Percentiles rank a stretch among this genome's conserved stretches.
phyloP scores from a whole-genome alignment of 768 basidiomycete species.

The Mycena epipterygia region DNA sequence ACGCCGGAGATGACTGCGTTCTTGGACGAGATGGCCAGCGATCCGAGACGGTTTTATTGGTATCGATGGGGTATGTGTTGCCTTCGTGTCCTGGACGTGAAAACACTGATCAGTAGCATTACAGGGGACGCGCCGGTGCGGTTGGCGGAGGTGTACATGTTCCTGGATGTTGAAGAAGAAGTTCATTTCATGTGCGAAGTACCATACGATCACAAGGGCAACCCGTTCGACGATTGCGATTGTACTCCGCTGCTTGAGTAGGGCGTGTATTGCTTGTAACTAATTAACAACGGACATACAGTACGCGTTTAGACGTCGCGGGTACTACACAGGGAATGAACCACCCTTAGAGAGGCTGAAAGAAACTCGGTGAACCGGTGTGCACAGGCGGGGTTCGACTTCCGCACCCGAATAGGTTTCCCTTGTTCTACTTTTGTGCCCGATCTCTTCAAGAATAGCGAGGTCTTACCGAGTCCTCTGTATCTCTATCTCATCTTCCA shows the following conservation, averaged over 20 bases:
- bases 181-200: constrained; percentile 26
- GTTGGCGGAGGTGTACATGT: constrained; percentile 36
- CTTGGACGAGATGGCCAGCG: constrained; percentile 30
- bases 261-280: too few species aligned
- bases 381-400: too few species aligned
- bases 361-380: too few species aligned
- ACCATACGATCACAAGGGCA: constrained; percentile 17
- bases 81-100: neutral
- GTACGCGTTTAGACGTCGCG: too few species aligned
- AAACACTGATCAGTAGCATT: neutral
- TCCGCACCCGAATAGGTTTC: too few species aligned
- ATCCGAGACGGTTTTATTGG: constrained; percentile 36
- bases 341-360: too few species aligned
- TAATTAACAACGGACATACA: too few species aligned
- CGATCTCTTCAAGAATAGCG: too few species aligned
- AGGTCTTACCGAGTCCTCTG: too few species aligned
- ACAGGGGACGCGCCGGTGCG: constrained; percentile 38
- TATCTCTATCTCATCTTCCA: too few species aligned
- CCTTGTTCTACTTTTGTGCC: too few species aligned
- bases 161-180: constrained; percentile 29
- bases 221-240: constrained; percentile 12
- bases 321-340: too few species aligned
- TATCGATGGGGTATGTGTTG: constrained; percentile 36
- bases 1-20: constrained; percentile 32
- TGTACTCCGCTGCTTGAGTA: constrained; percentile 13